Base-by-base conservation (phyloP, 768 basidiomycete genomes). In the Kwoniella shandongensis region DNA sequence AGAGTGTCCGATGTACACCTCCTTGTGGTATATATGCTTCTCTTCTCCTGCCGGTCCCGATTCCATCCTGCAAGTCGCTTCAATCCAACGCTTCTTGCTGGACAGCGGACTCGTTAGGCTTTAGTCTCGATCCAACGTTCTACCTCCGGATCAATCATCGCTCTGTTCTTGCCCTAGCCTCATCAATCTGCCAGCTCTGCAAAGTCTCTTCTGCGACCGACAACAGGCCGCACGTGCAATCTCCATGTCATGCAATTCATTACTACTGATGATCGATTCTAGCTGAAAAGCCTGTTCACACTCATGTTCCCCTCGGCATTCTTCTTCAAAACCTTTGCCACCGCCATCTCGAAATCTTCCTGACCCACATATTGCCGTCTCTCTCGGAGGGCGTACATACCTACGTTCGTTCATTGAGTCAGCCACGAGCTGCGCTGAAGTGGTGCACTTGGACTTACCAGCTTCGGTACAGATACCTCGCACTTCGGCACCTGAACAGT, bases 281-380 rank as follows among this genome's bases (percentile, higher is more conserved):
- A 80, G 57, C 76, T 78, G 81, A 96, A 98, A 52, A 97, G 78
- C 81, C 94, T 97, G 82, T 88, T 91, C 65, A 91, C 88, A 0
- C 88, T 89, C 23, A 89, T 96, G 76, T 93, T 93, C 15, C 86
- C 87, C 66, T 96, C 92, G 69, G 93, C 89, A 81, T 92, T 90
- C 83, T 93, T 94, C 85, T 96, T 97, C 69, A 94, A 79, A 25
- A 88, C 91, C 83, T 96, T 98, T 2, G 93, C 92, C 12, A 97
- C 88, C 30, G 94, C 93, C 80, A 97, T 92, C 81, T 97, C 96
- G 70, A 98, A 98, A 72, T 98, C 94, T 73, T 98, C 94, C 77
- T 96, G 93, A 2, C 93, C 96, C 48, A 98, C 94, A 76, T 98
- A 93, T 64, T 32, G 93, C 63, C 94, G 81, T 57, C 94, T 83